A percentile compares a stretch with the other conserved stretches of the same genome.
phyloP scores from a whole-genome alignment of 257 asterid species.

The Scutellaria minor region DNA sequence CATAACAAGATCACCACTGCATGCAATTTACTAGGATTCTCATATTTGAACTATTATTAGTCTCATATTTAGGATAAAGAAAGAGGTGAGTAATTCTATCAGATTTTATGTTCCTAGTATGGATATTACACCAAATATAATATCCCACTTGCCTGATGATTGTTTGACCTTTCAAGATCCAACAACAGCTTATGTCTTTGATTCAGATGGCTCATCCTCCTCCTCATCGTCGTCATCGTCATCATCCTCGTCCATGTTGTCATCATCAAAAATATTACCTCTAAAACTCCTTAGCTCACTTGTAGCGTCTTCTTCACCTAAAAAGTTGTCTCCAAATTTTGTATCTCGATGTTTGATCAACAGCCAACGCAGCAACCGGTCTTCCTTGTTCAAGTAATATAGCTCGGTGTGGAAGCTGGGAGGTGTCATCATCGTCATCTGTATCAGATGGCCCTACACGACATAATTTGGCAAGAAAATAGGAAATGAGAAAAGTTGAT shows the following conservation, averaged over 20 bases:
- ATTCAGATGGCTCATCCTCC: neutral
- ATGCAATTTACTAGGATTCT: too few relatives aligned
- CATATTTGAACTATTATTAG: too few relatives aligned
- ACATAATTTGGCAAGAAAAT: neutral
- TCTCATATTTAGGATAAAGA: too few relatives aligned
- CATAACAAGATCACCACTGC: too few relatives aligned
- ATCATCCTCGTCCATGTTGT: constrained; percentile 36
- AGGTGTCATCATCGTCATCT: constrained; percentile 91
- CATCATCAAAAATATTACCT: constrained; percentile 32
- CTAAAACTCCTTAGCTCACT: constrained; percentile 41
- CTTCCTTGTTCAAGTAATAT: constrained; percentile 82
- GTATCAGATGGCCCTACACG: constrained; percentile 63
- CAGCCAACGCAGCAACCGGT: constrained; percentile 82
- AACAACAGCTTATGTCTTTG: constrained; percentile 6
- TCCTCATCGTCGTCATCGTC: constrained; percentile 21
- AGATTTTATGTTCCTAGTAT: too few relatives aligned
- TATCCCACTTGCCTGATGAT: neutral
- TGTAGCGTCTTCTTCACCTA: constrained; percentile 33
- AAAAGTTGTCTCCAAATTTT: constrained; percentile 41
- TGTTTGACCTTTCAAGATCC: neutral
- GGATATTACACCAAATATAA: too few relatives aligned
- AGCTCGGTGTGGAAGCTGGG: constrained; percentile 75
- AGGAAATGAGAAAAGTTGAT: too few relatives aligned
- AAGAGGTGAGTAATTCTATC: too few relatives aligned
- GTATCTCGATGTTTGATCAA: constrained; percentile 68